A percentile compares a stretch with the other conserved stretches of the same genome.
Conservation (phyloP, 495 filamentous ascomycete genomes). For the Talaromyces ruber region DNA sequence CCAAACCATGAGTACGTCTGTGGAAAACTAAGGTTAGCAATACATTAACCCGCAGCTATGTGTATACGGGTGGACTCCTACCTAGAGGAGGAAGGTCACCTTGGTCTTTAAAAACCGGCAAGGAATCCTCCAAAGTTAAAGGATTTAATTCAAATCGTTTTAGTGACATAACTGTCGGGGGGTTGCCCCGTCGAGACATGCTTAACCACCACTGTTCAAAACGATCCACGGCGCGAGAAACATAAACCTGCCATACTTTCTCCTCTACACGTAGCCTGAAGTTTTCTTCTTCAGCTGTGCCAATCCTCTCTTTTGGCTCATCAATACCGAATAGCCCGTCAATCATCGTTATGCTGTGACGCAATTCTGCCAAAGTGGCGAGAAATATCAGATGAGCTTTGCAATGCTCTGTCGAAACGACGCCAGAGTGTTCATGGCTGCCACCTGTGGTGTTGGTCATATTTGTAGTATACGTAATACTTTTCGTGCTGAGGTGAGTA, state of each 20-base stretch:
- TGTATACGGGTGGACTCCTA: conserved; percentile 11
- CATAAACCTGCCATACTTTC: conserved; percentile 73
- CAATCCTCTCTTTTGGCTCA: conserved; percentile 22
- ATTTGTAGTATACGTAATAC: too few species aligned
- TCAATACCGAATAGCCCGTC: conserved; percentile 59
- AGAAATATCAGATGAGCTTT: conserved; percentile 73
- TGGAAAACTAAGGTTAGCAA: not conserved
- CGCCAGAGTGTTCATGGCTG: too few species aligned
- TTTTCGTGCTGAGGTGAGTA: too few species aligned
- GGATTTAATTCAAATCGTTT: conserved; percentile 1
- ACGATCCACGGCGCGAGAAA: conserved; percentile 66
- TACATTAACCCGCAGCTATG: not conserved
- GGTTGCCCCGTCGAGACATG: conserved; percentile 7
- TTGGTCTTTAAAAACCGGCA: conserved; percentile 12
- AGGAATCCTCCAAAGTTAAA: not conserved
- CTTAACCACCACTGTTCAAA: conserved; percentile 64
- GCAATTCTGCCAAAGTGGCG: conserved; percentile 56
- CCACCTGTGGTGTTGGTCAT: too few species aligned
- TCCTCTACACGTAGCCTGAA: conserved; percentile 46
- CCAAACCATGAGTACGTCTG: conserved; percentile 87
- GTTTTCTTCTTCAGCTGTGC: not conserved
- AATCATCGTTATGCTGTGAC: conserved; percentile 52
- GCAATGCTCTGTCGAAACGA: too few species aligned
- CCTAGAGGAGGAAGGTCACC: conserved; percentile 23
- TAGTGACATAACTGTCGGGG: conserved; percentile 5